Conservation (phyloP, 495 filamentous ascomycete species). For the Trichodelitschia bisporula region DNA sequence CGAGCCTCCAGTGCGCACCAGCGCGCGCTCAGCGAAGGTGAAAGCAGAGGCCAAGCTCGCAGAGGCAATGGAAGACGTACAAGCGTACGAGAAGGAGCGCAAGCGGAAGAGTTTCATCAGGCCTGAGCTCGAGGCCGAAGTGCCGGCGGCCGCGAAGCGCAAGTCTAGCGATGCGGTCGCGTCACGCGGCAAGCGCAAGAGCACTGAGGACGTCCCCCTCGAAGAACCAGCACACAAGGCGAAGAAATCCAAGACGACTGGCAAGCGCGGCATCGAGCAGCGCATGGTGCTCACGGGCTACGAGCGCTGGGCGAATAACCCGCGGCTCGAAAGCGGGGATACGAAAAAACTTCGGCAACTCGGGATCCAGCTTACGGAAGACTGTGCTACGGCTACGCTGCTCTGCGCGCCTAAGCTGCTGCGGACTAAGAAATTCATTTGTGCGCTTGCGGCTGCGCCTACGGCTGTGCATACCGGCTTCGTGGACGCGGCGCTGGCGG, state of each 20-base stretch:
- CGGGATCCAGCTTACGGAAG: constrained; percentile 56
- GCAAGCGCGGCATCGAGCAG: constrained; percentile 38
- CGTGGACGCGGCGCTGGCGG: constrained; percentile 43
- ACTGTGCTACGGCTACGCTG: constrained; percentile 53
- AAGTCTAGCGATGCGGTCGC: no score
- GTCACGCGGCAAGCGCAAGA: no score
- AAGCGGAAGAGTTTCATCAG: constrained; percentile 74
- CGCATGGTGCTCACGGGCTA: constrained; percentile 58
- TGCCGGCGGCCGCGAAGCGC: no score
- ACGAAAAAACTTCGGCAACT: constrained; percentile 60
- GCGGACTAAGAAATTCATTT: constrained; percentile 80
- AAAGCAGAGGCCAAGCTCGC: constrained; percentile 54
- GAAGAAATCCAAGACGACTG: constrained; percentile 16
- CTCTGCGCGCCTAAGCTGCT: constrained; percentile 70
- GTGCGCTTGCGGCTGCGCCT: constrained; percentile 54
- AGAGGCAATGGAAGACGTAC: constrained; percentile 55
- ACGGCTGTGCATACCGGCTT: constrained; percentile 52
- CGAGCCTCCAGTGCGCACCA: constrained; percentile 51
- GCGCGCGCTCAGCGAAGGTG: constrained; percentile 69
- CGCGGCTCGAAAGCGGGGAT: constrained; percentile 49
- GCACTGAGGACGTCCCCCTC: no score
- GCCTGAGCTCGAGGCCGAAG: no score
- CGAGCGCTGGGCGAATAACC: constrained; percentile 44
- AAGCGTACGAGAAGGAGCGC: constrained; percentile 77
- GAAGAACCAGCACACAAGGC: constrained; percentile 16